phyloP scores from a whole-genome alignment of 2,329 filamentous ascomycete genomes.

The Stemphylium vesicarium region DNA sequence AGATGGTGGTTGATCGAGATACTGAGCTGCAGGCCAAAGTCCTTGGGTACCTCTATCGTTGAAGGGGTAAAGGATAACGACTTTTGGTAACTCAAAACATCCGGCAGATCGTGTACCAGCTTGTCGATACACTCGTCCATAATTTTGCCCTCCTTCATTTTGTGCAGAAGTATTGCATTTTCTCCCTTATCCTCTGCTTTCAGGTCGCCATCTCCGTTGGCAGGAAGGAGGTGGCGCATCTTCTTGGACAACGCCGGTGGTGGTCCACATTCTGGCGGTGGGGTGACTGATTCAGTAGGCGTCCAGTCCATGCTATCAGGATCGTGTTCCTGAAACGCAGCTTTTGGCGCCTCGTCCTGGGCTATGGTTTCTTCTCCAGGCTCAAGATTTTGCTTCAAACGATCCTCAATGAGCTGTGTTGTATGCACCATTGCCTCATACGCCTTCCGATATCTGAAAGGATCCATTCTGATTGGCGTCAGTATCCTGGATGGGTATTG shows the following conservation, averaged over 20 bases:
- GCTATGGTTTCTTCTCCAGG: conserved; percentile 9
- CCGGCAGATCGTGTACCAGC: conserved; percentile 44
- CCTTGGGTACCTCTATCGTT: conserved; percentile 47
- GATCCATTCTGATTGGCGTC: conserved; percentile 42
- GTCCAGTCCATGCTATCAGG: conserved; percentile 50
- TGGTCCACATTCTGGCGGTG: conserved; percentile 40
- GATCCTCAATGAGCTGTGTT: conserved; percentile 42
- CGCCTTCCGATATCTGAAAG: conserved; percentile 46
- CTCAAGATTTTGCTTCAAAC: conserved; percentile 30
- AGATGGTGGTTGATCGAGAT: conserved; percentile 50
- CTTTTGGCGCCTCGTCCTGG: conserved; percentile 14
- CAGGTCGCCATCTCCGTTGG: conserved; percentile 32
- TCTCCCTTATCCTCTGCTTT: conserved; percentile 29
- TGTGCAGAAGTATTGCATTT: conserved; percentile 41
- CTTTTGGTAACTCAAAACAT: conserved; percentile 45
- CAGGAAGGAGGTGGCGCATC: conserved; percentile 40
- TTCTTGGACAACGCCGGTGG: conserved; percentile 37
- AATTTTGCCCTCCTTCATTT: conserved; percentile 44
- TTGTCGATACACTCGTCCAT: conserved; percentile 48
- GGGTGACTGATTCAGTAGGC: conserved; percentile 38
- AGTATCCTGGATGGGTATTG: conserved; percentile 16
- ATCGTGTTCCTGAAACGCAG: conserved; percentile 36
- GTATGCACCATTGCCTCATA: conserved; percentile 48
- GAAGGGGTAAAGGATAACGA: conserved; percentile 46
- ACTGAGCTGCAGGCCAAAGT: conserved; percentile 46